These are phyloP conservation scores for Chrysosporium keratinophilum DNA, from an alignment of 2,329 filamentous ascomycete species.

Conservation along the genomic window DNA sequence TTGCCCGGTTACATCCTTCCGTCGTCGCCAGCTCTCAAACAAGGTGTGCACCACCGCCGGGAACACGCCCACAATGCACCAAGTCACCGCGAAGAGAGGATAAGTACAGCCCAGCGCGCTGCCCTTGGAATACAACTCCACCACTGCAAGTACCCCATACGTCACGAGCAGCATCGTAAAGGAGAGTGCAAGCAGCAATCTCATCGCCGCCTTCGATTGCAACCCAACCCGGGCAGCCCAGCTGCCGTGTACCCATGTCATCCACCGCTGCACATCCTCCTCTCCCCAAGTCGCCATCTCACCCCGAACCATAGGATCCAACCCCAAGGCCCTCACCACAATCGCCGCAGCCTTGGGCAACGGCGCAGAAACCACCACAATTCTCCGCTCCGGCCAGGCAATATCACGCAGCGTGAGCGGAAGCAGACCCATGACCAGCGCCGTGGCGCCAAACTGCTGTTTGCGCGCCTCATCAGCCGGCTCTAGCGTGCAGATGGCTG, in stretches of 20 bases:
- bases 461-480: constrained; percentile 23
- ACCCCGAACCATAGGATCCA: constrained; percentile 16
- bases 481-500: constrained; percentile 22
- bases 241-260: constrained; percentile 8
- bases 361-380: constrained; percentile 19
- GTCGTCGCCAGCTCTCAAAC: constrained; percentile 11
- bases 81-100: constrained; percentile 21
- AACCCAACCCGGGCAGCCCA: constrained; percentile 2
- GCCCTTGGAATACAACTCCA: constrained; percentile 27
- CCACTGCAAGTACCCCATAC: constrained; percentile 19
- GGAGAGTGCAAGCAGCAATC: neutral
- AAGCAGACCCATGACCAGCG: constrained; percentile 27
- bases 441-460: constrained; percentile 26
- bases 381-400: constrained; percentile 25
- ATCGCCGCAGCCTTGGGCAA: constrained; percentile 18
- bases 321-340: constrained; percentile 21
- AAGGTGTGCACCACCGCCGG: constrained; percentile 22
- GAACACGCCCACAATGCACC: constrained; percentile 20
- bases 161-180: constrained; percentile 11
- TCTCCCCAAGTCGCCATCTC: constrained; percentile 10
- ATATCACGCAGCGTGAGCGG: constrained; percentile 26
- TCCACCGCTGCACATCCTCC: constrained; percentile 11
- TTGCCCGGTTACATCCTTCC: constrained; percentile 6
- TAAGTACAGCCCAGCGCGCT: constrained; percentile 25
- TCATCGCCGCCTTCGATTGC: constrained; percentile 2